Base-by-base conservation (phyloP, 2,329 filamentous ascomycete species). In the Aureobasidium pullulans region DNA sequence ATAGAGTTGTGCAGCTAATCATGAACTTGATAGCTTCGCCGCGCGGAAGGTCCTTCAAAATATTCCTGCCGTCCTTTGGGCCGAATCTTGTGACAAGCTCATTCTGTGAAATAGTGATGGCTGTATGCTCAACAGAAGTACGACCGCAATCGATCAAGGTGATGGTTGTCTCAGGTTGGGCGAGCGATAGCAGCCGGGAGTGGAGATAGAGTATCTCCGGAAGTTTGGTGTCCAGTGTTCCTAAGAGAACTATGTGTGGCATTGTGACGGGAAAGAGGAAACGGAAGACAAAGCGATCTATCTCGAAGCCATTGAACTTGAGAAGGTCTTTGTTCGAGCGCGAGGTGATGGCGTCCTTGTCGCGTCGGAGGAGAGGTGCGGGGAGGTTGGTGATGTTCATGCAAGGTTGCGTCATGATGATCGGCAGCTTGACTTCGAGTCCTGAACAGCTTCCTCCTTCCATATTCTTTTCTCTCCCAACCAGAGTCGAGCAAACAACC, bases 201-300 rank as follows among this genome's bases (percentile, higher is more conserved):
- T 77, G 76, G 2, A 85, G 71, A 66, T 79, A 85, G 3, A 81
- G 70, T 1, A 85, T 74, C 66, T 87, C 84, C 5, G 79, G 69
- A 10, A 84, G 73, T 67, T 87, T 88, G 34, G 84, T 86, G 66
- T 88, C 85, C 66, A 81, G 84, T 13, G 84, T 87, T 19, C 84
- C 84, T 23, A 87, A 69, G 13, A 86, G 70, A 53, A 81, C 73
- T 56, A 86, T 77, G 40, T 68, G 66, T 11, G 68, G 66, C 68
- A 71, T 70, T 10, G 73, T 69, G 15, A 23, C 13, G 19, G 6
- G 13, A 36, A 9, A 8, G 8, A 7, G 23, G 16, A 15, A 15
- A 42, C 6, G 28, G 23, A 5, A 32, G 15, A 29, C 13, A 2
- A 37, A 3, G 5, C n/a, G 15, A 23, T 2, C 23, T 23, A 23